phyloP scores from a whole-genome alignment of 768 basidiomycete genomes.

The Tylopilus plumbeoviolaceoides region DNA sequence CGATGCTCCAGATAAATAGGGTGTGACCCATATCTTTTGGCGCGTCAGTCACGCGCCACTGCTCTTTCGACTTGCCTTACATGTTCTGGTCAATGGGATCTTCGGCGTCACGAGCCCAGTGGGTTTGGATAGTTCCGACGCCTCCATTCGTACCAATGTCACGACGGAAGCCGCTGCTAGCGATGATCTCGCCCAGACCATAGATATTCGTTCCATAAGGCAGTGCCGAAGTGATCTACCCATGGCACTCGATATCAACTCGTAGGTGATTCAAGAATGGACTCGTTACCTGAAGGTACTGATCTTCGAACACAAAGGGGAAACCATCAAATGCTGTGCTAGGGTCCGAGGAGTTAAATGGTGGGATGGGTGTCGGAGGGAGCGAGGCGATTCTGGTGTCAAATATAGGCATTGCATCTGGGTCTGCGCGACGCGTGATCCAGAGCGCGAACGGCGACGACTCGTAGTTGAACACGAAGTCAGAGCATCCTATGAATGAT shows the following conservation, averaged over 20 bases:
- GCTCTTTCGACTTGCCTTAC: slow-evolving; percentile 33
- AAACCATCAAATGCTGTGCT: slow-evolving; percentile 59
- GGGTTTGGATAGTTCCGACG: slow-evolving; percentile 58
- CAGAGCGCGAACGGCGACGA: slow-evolving; percentile 70
- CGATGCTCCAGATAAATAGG: slow-evolving; percentile 73
- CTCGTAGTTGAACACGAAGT: slow-evolving; percentile 68
- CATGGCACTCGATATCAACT: not conserved
- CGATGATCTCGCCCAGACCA: slow-evolving; percentile 70
- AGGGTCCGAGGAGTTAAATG: slow-evolving; percentile 47
- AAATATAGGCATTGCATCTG: slow-evolving; percentile 54
- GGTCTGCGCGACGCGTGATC: slow-evolving; percentile 66
- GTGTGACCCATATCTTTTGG: slow-evolving; percentile 62
- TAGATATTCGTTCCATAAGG: slow-evolving; percentile 70
- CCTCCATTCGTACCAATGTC: slow-evolving; percentile 49
- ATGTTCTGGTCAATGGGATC: slow-evolving; percentile 67
- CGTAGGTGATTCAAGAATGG: not conserved
- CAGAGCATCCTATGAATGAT: slow-evolving; percentile 41
- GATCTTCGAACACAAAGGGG: slow-evolving; percentile 73
- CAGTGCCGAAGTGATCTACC: slow-evolving; percentile 59
- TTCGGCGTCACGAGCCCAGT: slow-evolving; percentile 60
- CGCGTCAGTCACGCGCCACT: not conserved
- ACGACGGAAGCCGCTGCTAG: slow-evolving; percentile 65
- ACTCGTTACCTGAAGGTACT: slow-evolving; percentile 60
- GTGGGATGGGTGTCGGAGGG: slow-evolving; percentile 53
- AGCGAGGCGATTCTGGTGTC: slow-evolving; percentile 65